These are phyloP conservation scores for Hypomyces perniciosus DNA, from an alignment of 2,329 filamentous ascomycete genomes.

Conservation along the genomic window DNA sequence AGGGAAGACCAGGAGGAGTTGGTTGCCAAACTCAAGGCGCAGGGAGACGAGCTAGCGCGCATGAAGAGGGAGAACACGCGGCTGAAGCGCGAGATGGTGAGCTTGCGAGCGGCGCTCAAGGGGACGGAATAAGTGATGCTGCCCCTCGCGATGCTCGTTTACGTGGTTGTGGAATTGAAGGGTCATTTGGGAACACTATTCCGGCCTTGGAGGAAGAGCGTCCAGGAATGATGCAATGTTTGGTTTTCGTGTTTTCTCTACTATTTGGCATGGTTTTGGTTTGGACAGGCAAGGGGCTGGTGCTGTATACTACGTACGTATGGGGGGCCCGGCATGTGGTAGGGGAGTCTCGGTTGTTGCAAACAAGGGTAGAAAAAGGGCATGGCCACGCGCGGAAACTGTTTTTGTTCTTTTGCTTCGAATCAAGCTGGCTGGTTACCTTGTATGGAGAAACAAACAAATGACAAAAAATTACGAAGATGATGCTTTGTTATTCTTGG, in stretches of 20 bases:
- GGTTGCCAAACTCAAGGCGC: conserved; percentile 62
- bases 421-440: background rate
- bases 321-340: background rate
- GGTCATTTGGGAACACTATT: background rate
- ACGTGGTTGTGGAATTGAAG: conserved; percentile 13
- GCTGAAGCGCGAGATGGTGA: conserved; percentile 75
- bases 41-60: conserved; percentile 68
- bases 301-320: background rate
- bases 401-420: background rate
- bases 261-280: background rate
- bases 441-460: background rate
- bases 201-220: background rate
- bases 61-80: conserved; percentile 81
- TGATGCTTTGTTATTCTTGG: background rate
- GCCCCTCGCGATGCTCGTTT: conserved; percentile 18
- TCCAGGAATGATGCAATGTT: too few relatives aligned
- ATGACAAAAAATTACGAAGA: background rate
- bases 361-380: too few relatives aligned
- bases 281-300: background rate
- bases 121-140: conserved; percentile 30
- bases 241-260: background rate
- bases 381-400: background rate
- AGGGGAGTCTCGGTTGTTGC: background rate
- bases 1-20: conserved; percentile 77
- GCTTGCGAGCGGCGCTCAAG: conserved; percentile 53